Evolutionary conservation across 2,329 filamentous ascomycete genomes (phyloP).

Genomic region (Verticillium zaregamsianum): DNA sequence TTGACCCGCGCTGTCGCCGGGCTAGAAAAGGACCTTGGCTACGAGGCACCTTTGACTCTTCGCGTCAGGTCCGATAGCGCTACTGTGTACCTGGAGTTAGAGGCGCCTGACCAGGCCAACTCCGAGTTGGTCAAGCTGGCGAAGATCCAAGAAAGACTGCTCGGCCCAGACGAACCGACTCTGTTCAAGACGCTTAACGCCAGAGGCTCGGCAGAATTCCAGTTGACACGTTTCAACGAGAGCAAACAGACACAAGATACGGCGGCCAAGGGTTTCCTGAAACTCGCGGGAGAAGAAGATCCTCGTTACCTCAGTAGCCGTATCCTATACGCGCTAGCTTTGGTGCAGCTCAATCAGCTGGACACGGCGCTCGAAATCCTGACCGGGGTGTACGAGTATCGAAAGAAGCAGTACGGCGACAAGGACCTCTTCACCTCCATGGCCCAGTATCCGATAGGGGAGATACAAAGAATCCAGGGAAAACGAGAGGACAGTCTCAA

Average conservation of each 20-base stretch:
- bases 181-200: not conserved
- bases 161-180: not conserved
- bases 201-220: not conserved
- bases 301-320: not conserved
- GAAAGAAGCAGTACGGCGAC: not conserved
- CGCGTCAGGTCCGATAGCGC: not conserved
- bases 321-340: not conserved
- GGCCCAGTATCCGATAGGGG: not conserved
- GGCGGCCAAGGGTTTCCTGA: not conserved
- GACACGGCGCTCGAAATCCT: not conserved
- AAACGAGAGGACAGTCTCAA: not conserved
- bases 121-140: not conserved
- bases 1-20: not conserved
- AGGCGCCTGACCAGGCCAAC: not conserved
- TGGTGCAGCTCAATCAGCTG: not conserved
- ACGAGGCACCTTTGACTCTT: not conserved
- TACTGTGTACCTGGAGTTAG: not conserved
- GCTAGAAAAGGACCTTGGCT: not conserved
- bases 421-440: not conserved
- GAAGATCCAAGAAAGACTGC: not conserved
- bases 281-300: not conserved
- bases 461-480: not conserved
- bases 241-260: not conserved
- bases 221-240: not conserved
- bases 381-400: not conserved